A percentile compares a stretch with the other conserved stretches of the same genome.
phyloP scores from a whole-genome alignment of 768 basidiomycete genomes.

The Rhodotorula kratochvilovae region DNA sequence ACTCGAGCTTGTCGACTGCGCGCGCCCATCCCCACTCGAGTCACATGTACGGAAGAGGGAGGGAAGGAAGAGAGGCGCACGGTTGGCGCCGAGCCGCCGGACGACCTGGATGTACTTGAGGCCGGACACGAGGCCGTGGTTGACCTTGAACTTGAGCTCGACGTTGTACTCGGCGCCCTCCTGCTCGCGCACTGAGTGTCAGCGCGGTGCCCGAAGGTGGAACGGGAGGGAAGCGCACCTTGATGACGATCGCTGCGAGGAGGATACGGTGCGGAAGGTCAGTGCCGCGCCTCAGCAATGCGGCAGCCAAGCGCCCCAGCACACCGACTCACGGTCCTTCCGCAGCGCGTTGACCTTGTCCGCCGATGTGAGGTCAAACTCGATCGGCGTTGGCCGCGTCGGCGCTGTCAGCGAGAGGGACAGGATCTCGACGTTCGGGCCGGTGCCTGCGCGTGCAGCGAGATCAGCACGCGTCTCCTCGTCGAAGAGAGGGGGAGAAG shows the following conservation, averaged over 20 bases:
- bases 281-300: neutral
- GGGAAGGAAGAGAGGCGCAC: slow-evolving; percentile 49
- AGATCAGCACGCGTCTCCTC: slow-evolving; percentile 47
- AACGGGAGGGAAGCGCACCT: slow-evolving; percentile 30
- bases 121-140: slow-evolving; percentile 63
- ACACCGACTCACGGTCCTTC: slow-evolving; percentile 59
- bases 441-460: neutral
- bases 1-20: slow-evolving; percentile 81
- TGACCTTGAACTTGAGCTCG: slow-evolving; percentile 63
- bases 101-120: slow-evolving; percentile 68
- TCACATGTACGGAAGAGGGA: neutral
- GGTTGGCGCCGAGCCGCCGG: slow-evolving; percentile 69
- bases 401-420: slow-evolving; percentile 73
- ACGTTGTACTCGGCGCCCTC: slow-evolving; percentile 55
- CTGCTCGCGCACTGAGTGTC: neutral
- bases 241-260: slow-evolving; percentile 43
- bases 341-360: slow-evolving; percentile 57
- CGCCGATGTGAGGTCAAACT: slow-evolving; percentile 62
- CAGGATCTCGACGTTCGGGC: slow-evolving; percentile 62
- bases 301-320: slow-evolving; percentile 45
- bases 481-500: slow-evolving; percentile 54
- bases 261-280: neutral
- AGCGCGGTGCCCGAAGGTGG: no score
- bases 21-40: neutral
- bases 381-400: slow-evolving; percentile 57